Conservation (phyloP, 306 rosid genomes). For the Canavalia ensiformis region DNA sequence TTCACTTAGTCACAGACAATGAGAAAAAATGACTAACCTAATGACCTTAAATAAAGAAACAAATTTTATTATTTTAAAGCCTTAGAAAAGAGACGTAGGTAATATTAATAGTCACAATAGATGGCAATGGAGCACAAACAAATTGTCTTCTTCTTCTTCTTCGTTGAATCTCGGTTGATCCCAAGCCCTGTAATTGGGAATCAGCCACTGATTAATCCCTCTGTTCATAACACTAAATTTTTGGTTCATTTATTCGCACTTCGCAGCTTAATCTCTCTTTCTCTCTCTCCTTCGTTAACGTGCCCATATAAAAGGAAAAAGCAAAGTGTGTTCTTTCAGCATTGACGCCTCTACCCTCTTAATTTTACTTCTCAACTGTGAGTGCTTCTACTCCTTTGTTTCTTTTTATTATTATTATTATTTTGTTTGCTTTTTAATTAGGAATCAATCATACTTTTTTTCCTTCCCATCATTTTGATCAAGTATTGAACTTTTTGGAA, state of each 20-base stretch:
- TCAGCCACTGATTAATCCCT: neutral
- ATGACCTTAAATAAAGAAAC: no score
- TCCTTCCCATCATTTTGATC: slow-evolving; percentile 3
- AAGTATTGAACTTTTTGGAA: slow-evolving; percentile 47
- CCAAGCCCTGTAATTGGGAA: neutral
- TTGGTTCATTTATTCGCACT: neutral
- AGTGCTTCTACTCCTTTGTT: slow-evolving; percentile 50
- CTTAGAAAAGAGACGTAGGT: no score
- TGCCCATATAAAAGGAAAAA: slow-evolving; percentile 31
- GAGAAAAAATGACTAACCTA: no score
- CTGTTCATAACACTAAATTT: neutral
- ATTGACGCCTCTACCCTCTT: slow-evolving; percentile 31
- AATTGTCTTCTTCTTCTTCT: neutral
- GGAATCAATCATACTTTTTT: neutral
- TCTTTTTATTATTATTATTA: no score
- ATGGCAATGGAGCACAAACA: no score
- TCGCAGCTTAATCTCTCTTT: neutral
- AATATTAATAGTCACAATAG: no score
- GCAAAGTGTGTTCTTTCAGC: slow-evolving; percentile 54
- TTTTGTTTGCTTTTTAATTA: neutral
- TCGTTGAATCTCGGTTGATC: neutral
- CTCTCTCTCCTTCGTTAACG: neutral
- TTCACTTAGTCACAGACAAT: no score
- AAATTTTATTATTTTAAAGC: no score
- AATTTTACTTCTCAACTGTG: slow-evolving; percentile 36